phyloP scores from a whole-genome alignment of 2,329 filamentous ascomycete genomes.

The Bipolaris bicolor region DNA sequence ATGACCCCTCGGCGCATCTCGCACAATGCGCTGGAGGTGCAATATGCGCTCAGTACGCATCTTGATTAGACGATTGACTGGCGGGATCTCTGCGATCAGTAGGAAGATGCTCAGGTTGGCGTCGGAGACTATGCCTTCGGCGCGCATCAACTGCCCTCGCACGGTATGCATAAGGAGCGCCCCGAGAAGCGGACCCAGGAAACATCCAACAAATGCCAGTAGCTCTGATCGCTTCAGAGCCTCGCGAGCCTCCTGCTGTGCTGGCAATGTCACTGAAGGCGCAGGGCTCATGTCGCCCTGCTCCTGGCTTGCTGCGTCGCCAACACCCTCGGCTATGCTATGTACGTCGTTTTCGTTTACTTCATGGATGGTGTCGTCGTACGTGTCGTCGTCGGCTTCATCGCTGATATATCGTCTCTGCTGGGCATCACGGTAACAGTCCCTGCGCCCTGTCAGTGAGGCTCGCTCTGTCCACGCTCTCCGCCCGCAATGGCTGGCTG shows the following conservation, averaged over 20 bases:
- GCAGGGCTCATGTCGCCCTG: conserved; percentile 6
- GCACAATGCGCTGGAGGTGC: conserved; percentile 77
- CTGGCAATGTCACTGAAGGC: conserved; percentile 12
- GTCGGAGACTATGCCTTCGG: conserved; percentile 86
- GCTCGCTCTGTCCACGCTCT: background rate
- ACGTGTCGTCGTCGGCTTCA: conserved; percentile 27
- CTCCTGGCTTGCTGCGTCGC: conserved; percentile 18
- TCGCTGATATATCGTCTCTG: conserved; percentile 39
- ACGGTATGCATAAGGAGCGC: conserved; percentile 84
- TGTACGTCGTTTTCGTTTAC: conserved; percentile 36
- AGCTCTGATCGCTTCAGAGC: conserved; percentile 79
- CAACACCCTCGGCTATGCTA: conserved; percentile 16
- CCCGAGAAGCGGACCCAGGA: conserved; percentile 77
- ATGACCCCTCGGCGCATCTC: conserved; percentile 29
- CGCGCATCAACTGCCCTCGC: conserved; percentile 79
- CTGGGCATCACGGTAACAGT: conserved; percentile 61
- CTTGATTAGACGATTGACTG: conserved; percentile 79
- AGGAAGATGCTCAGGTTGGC: conserved; percentile 93
- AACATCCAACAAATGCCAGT: conserved; percentile 76
- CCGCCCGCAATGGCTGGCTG: background rate
- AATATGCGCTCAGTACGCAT: conserved; percentile 80
- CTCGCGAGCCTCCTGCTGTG: conserved; percentile 53
- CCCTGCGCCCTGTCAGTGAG: conserved; percentile 42
- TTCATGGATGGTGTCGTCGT: conserved; percentile 37
- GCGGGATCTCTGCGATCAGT: conserved; percentile 83